Conservation (phyloP, 176 grass and related monocot genomes). For the Secale cereale region DNA sequence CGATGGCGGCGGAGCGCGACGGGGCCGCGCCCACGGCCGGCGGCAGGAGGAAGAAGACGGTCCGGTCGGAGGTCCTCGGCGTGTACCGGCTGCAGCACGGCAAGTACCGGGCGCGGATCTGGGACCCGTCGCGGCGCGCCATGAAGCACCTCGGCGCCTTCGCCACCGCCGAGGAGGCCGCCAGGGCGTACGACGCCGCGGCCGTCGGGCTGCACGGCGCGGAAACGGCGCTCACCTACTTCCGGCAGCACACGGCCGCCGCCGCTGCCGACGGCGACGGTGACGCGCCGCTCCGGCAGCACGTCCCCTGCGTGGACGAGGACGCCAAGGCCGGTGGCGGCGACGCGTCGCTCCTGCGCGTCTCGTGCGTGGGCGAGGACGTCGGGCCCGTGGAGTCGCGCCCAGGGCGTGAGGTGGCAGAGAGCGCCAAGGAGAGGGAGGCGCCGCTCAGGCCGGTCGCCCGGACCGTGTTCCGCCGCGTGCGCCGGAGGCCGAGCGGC, state of each 20-base stretch:
- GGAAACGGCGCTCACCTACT: neutral
- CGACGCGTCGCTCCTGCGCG: too few relatives aligned
- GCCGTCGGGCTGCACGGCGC: neutral
- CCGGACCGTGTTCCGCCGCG: neutral
- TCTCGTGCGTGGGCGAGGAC: neutral
- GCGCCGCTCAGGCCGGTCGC: neutral
- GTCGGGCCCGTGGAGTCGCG: neutral
- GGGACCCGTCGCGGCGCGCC: neutral
- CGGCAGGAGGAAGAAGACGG: neutral
- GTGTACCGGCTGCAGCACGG: neutral
- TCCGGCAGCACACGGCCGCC: neutral
- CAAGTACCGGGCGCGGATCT: neutral
- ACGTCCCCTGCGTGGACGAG: neutral
- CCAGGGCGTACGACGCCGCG: neutral
- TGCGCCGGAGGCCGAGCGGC: neutral
- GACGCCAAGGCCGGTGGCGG: too few relatives aligned
- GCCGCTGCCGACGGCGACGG: too few relatives aligned
- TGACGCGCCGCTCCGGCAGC: too few relatives aligned
- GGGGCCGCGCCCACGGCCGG: neutral
- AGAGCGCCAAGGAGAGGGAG: neutral
- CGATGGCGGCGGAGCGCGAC: neutral
- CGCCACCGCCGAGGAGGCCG: conserved; percentile 71
- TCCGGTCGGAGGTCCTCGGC: neutral
- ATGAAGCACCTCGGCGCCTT: conserved; percentile 51
- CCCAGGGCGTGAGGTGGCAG: too few relatives aligned